Percentiles rank a stretch among this genome's conserved stretches.
These are phyloP conservation scores for Kluyveromyces wickerhamii DNA, from an alignment of 805 yeast species.

Conservation along the genomic window DNA sequence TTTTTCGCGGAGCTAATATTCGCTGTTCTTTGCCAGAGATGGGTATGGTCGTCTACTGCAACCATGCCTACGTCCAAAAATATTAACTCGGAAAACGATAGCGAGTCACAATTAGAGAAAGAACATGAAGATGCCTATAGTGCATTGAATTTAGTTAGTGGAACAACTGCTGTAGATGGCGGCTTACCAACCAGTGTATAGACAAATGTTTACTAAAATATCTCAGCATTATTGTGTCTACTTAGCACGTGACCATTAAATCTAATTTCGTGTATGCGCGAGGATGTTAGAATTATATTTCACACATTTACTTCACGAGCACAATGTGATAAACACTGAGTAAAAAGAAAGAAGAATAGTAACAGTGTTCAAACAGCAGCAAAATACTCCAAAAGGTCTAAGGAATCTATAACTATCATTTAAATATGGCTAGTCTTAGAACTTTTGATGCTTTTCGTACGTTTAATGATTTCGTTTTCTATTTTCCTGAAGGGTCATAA, in stretches of 20 bases:
- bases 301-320: too few relatives aligned
- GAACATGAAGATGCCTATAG: not conserved
- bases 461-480: constrained; percentile 19
- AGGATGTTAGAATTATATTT: too few relatives aligned
- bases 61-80: not conserved
- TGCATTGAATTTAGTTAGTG: not conserved
- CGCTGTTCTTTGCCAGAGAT: constrained; percentile 1
- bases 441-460: constrained; percentile 67
- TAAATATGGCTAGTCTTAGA: constrained; percentile 36
- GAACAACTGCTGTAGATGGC: constrained; percentile 4
- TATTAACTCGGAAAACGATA: not conserved
- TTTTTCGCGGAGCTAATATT: constrained; percentile 2
- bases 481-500: not conserved
- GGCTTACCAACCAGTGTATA: not conserved
- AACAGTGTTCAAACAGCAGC: too few relatives aligned
- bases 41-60: not conserved
- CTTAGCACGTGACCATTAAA: too few relatives aligned
- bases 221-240: too few relatives aligned
- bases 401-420: too few relatives aligned
- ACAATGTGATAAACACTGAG: too few relatives aligned
- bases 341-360: too few relatives aligned
- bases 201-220: too few relatives aligned
- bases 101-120: not conserved
- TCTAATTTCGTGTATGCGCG: too few relatives aligned
- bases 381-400: too few relatives aligned